Evolutionary conservation across 2,329 filamentous ascomycete species (phyloP).

Genomic region (Phialophora expanda): DNA sequence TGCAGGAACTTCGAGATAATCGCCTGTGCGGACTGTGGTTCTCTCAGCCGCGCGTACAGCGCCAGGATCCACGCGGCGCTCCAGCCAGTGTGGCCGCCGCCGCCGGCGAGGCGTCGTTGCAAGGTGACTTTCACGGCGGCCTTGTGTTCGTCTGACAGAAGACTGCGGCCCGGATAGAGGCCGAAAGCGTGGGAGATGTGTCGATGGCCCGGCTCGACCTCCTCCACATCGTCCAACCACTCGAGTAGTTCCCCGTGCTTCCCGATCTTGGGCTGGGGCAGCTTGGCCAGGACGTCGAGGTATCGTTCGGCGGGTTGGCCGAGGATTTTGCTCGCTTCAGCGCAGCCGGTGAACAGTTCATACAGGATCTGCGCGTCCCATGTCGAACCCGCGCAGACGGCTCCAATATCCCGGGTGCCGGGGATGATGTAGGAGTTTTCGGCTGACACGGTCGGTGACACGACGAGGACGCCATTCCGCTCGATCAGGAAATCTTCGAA

Average conservation of each 20-base stretch:
- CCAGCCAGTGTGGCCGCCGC: slow-evolving; percentile 59
- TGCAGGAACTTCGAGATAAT: slow-evolving; percentile 50
- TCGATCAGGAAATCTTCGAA: slow-evolving; percentile 43
- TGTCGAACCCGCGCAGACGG: slow-evolving; percentile 45
- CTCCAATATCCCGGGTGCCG: slow-evolving; percentile 9
- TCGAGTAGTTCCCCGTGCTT: slow-evolving; percentile 43
- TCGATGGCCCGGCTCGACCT: slow-evolving; percentile 53
- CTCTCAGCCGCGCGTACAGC: slow-evolving; percentile 55
- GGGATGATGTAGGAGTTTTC: slow-evolving; percentile 43
- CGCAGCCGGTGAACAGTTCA: slow-evolving; percentile 47
- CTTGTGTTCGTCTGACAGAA: slow-evolving; percentile 38
- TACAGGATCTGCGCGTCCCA: slow-evolving; percentile 56
- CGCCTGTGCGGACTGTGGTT: slow-evolving; percentile 46
- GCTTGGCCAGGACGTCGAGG: slow-evolving; percentile 5
- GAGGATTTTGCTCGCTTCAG: slow-evolving; percentile 28
- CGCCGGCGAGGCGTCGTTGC: slow-evolving; percentile 44
- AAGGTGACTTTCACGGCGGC: slow-evolving; percentile 45
- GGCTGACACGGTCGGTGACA: slow-evolving; percentile 42
- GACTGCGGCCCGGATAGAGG: slow-evolving; percentile 51
- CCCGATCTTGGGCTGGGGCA: slow-evolving; percentile 15
- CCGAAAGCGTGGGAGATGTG: slow-evolving; percentile 59
- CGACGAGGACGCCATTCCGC: slow-evolving; percentile 33
- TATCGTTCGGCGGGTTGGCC: slow-evolving; percentile 34
- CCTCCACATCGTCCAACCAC: slow-evolving; percentile 44
- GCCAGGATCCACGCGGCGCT: slow-evolving; percentile 59